Conservation (phyloP, 176 grass and related monocot species). For the Metroxylon sagu region DNA sequence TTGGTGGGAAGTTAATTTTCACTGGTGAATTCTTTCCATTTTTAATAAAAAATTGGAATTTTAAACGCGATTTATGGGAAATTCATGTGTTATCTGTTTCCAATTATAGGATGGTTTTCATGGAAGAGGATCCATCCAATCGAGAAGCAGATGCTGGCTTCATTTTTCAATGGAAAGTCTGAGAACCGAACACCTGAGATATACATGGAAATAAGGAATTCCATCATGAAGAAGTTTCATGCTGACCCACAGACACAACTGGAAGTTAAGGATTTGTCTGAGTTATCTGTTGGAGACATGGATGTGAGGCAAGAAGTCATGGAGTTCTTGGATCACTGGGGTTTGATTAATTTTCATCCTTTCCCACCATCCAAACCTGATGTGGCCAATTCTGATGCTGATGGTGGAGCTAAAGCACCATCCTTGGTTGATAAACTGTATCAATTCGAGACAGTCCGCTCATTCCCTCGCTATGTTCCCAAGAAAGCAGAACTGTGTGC, state of each 20-base stretch:
- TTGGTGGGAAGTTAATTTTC: too few species aligned
- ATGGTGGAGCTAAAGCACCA: constrained; percentile 25
- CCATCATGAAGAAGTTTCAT: constrained; percentile 85
- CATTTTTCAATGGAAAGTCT: constrained; percentile 86
- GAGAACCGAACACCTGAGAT: constrained; percentile 71
- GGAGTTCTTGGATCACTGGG: constrained; percentile 94
- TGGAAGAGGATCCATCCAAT: constrained; percentile 75
- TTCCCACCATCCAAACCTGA: constrained; percentile 52
- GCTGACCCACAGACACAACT: constrained; percentile 63
- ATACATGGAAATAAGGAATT: constrained; percentile 85
- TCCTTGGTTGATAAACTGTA: constrained; percentile 61
- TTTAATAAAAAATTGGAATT: background rate
- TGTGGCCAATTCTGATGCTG: constrained; percentile 22
- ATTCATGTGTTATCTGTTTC: background rate
- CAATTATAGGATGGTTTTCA: constrained; percentile 83
- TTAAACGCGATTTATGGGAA: background rate
- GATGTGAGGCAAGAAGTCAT: constrained; percentile 67
- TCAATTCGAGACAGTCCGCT: constrained; percentile 69
- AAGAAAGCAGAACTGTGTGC: constrained; percentile 54
- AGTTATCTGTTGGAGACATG: constrained; percentile 54
- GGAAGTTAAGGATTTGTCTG: constrained; percentile 72
- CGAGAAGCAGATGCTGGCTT: constrained; percentile 82
- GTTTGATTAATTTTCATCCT: constrained; percentile 94
- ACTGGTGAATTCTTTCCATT: too few species aligned
- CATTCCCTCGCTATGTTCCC: constrained; percentile 46